Base-by-base conservation (phyloP, 2,329 filamentous ascomycete genomes). In the Aspergillus brunneoviolaceus region DNA sequence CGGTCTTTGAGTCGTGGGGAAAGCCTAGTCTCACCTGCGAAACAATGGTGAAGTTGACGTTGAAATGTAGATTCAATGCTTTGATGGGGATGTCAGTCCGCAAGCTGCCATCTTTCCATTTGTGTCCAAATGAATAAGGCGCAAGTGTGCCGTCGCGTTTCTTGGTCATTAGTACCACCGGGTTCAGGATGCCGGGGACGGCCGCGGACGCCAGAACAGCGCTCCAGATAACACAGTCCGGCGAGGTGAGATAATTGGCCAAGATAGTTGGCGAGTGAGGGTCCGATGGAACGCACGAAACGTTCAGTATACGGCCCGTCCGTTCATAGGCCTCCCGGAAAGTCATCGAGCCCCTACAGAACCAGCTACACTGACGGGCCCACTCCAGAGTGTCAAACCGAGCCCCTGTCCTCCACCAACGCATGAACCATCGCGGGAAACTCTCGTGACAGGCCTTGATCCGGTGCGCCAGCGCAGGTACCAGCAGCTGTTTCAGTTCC, bases 151-250 rank as follows among this genome's bases (percentile, higher is more conserved):
- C 93, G 61, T 92, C 85, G 19, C 83, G 82, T 56, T 85, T 90
- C 79, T 96, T 96, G 82, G 87, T 87, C 88, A 96, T 93, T 81
- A 91, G 91, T 7, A 99, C 86, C 1, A 99, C 94, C 0, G 95
- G 95, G 71, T 98, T 98, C 39, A 98, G 80, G 59, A 99, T 98
- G 1, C 95, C 95, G 0, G 95, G 95, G 0, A 99, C 95, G 4
- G 95, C 95, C 4, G 95, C 95, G 5, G 93, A 97, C 0, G 95
- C 95, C 49, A 99, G 80, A 3, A 98, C 92, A 2, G 95, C 94
- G 11, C 92, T 96, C 95, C 96, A 99, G 63, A 99, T 96, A 47
- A 99, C 95, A 72, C 95, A 99, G 78, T 99, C 92, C 0, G 95
- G 95, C 23, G 90, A 90, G 1, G 95, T 98, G 33, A 97, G 84